phyloP scores from a whole-genome alignment of 805 yeast genomes.

The Starmerella sirachaensis region DNA sequence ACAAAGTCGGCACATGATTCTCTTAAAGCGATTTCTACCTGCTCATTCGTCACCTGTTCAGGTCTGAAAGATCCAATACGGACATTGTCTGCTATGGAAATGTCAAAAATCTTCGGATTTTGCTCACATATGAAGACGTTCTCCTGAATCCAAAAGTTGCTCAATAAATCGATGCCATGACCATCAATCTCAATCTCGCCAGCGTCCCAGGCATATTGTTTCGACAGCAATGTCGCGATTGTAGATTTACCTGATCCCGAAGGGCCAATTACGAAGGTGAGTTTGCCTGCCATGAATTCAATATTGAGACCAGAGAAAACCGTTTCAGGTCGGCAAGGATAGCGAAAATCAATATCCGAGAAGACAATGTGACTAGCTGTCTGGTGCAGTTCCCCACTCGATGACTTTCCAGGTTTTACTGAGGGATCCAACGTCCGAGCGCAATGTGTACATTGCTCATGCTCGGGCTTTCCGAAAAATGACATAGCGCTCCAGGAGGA shows the following conservation, averaged over 20 bases:
- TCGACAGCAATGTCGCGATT: conserved; percentile 47
- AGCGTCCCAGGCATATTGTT: conserved; percentile 38
- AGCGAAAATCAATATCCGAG: conserved; percentile 36
- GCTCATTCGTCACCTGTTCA: conserved; percentile 21
- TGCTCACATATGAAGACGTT: conserved; percentile 70
- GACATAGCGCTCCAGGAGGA: too few relatives aligned
- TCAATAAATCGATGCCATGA: conserved; percentile 33
- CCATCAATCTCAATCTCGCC: conserved; percentile 58
- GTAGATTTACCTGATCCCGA: conserved; percentile 96
- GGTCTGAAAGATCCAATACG: conserved; percentile 34
- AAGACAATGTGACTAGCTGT: conserved; percentile 11
- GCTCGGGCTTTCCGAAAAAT: not conserved
- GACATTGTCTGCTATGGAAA: conserved; percentile 52
- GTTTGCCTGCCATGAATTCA: conserved; percentile 34
- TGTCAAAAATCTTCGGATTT: conserved; percentile 51
- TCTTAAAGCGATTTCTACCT: conserved; percentile 36
- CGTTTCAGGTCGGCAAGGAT: conserved; percentile 43
- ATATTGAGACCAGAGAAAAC: conserved; percentile 41
- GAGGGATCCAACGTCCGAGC: too few relatives aligned
- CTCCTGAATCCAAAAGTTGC: conserved; percentile 42
- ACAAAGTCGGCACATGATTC: conserved; percentile 44
- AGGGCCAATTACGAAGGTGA: conserved; percentile 64
- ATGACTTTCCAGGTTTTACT: too few relatives aligned
- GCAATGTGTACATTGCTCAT: not conserved
- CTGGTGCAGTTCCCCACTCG: too few relatives aligned